phyloP scores from a whole-genome alignment of 176 grass and related monocot genomes.

The Puccinellia tenuiflora region DNA sequence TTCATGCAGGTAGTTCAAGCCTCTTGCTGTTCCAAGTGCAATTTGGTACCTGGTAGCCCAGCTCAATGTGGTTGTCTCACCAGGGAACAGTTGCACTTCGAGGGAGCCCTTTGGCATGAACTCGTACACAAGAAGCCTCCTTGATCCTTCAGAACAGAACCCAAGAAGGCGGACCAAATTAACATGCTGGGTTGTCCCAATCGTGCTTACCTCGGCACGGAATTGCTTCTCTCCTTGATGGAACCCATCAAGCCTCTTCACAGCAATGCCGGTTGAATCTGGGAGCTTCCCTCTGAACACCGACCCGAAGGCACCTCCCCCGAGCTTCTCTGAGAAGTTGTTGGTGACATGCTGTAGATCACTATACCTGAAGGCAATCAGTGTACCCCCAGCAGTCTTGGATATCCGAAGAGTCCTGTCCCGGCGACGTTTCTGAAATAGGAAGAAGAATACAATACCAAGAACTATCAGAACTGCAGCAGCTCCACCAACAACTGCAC shows the following conservation, averaged over 20 bases:
- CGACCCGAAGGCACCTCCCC: constrained; percentile 54
- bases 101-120: neutral
- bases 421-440: constrained; percentile 23
- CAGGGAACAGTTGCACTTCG: too few relatives aligned
- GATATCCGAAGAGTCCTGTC: neutral
- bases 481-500: constrained; percentile 26
- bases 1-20: neutral
- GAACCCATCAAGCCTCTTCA: neutral
- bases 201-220: neutral
- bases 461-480: constrained; percentile 18
- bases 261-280: constrained; percentile 33
- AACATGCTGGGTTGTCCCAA: neutral
- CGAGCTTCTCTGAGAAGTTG: constrained; percentile 63
- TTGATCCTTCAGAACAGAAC: neutral
- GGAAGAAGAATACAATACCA: neutral
- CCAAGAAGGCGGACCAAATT: neutral
- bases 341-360: constrained; percentile 39
- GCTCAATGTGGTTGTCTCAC: neutral
- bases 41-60: neutral
- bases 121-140: neutral
- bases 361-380: neutral
- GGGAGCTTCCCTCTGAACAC: constrained; percentile 61
- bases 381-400: neutral
- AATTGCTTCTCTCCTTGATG: neutral
- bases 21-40: neutral